phyloP scores from a whole-genome alignment of 345 rosid genomes.

The Orychophragmus violaceus region DNA sequence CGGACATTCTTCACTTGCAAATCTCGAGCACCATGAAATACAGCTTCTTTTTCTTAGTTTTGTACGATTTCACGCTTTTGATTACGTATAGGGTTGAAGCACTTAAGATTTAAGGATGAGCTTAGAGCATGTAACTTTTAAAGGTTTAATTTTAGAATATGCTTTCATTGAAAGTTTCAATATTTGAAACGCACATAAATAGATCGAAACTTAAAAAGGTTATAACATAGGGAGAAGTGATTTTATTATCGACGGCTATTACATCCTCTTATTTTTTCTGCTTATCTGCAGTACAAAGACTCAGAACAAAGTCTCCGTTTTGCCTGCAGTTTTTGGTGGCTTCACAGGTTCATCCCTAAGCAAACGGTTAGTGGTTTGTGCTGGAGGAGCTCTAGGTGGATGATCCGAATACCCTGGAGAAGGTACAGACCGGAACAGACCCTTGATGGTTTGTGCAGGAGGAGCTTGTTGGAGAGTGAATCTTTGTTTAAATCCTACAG shows the following conservation, averaged over 20 bases:
- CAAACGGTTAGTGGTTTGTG: background rate
- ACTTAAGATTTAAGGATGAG: background rate
- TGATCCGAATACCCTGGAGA: no score
- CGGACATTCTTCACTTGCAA: no score
- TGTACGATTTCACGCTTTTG: background rate
- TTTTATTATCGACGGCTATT: background rate
- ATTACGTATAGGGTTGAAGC: background rate
- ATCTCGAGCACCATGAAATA: no score
- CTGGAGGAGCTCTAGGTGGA: background rate
- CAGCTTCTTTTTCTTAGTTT: no score
- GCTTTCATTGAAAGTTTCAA: background rate
- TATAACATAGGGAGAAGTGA: background rate
- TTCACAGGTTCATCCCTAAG: background rate
- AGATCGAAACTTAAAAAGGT: background rate
- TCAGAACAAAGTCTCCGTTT: conserved; percentile 5
- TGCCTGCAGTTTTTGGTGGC: background rate
- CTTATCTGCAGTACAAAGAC: background rate
- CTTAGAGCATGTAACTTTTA: background rate
- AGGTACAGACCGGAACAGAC: background rate
- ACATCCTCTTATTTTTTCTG: background rate
- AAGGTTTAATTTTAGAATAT: no score
- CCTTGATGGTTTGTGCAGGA: background rate
- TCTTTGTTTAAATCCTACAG: no score
- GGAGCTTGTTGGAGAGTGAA: no score
- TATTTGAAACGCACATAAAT: background rate